Base-by-base conservation (phyloP, 1,284 basidiomycete genomes). In the Cryptococcus hybrid region DNA sequence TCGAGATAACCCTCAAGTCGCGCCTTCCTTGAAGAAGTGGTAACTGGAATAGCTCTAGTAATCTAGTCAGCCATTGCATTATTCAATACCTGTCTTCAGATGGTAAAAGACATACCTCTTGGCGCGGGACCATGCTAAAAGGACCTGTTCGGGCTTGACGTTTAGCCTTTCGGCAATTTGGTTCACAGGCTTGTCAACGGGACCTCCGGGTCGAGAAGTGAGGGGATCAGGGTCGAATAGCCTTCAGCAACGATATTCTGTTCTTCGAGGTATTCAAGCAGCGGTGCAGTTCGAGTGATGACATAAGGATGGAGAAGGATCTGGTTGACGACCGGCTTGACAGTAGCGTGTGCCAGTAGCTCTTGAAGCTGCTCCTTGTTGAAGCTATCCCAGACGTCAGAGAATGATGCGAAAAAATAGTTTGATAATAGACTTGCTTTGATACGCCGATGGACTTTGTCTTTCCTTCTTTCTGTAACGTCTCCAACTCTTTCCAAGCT, bases 361-460 rank as follows among this genome's bases (percentile, higher is more conserved):
- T 79, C 78, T 63, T 84, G 77, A 42, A 88, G 80, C 44, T 85
- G 79, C 3, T 79, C 68, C 30, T 85, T 78, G n/a, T 76, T 73
- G 69, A 86, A 88, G 76, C 73, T 75, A 13, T 11, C 8, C 8
- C 15, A 37, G 35, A n/a, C 34, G 13, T 47, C 0, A 9, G 15
- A 45, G 7, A 35, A 18, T 30, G 12, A 36, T 38, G 9, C 35
- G n/a, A 1, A 47, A 9, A 5, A 13, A 9, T 15, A 5, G 18
- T 35, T 2, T 39, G 18, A 11, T 15, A 2, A 30, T 6, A 15
- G 34, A 64, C 73, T 57, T 54, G 73, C 73, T 89, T 90, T 73
- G 84, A 86, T 24, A 89, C 85, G n/a, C 88, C 88, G 55, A 88
- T 87, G 61, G 84, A 86, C 85, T 83, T 86, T 18, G 82, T 80